These are phyloP conservation scores for Penicillium brevicompactum DNA, from an alignment of 2,329 filamentous ascomycete genomes.

Conservation along the genomic window DNA sequence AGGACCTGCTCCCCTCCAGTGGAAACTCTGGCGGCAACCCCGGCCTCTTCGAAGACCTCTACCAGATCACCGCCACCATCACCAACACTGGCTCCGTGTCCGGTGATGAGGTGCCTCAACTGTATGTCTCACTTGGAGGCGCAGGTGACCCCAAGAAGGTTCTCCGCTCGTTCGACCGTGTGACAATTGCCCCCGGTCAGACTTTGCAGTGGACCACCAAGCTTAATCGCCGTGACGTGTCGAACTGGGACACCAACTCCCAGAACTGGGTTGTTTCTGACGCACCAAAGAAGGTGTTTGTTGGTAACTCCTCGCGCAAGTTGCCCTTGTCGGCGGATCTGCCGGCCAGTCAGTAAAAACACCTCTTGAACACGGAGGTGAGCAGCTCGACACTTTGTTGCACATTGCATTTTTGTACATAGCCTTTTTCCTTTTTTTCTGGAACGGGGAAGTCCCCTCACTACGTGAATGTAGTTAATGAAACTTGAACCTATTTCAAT, in stretches of 20 bases:
- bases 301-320: conserved; percentile 62
- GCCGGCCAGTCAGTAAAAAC: conserved; percentile 29
- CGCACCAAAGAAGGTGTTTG: conserved; percentile 61
- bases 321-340: conserved; percentile 51
- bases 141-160: conserved; percentile 66
- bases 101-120: conserved; percentile 57
- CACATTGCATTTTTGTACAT: conserved; percentile 9
- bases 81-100: conserved; percentile 53
- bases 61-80: conserved; percentile 52
- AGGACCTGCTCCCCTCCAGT: conserved; percentile 59
- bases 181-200: conserved; percentile 71
- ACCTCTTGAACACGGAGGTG: neutral
- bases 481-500: neutral
- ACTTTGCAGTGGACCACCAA: conserved; percentile 66
- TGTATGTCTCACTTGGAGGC: conserved; percentile 79
- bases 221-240: conserved; percentile 77
- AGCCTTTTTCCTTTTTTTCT: neutral
- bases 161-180: conserved; percentile 79
- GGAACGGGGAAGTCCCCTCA: neutral
- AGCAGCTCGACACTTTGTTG: neutral
- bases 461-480: neutral
- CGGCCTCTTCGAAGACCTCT: conserved; percentile 54
- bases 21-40: conserved; percentile 63
- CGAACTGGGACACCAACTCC: conserved; percentile 77
- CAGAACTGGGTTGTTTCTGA: conserved; percentile 79